Percentiles rank a stretch among this genome's conserved stretches.
phyloP scores from a whole-genome alignment of 148 eudicot species.

The Amaranthus hypochondriacus region DNA sequence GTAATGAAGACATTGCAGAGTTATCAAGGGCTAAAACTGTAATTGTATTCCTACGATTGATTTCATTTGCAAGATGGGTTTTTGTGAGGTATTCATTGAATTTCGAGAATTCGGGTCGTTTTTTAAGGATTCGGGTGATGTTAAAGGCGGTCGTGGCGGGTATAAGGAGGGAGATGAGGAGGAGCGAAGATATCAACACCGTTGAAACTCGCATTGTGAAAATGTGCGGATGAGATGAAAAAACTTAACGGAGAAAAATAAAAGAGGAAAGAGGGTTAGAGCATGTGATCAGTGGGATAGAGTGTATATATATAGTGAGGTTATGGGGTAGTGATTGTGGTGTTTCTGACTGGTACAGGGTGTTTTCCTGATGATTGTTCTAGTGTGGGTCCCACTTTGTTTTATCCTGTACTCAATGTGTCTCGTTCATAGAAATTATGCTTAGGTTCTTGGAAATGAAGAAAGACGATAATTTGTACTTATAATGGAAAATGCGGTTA shows the following conservation, averaged over 20 bases:
- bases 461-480: too few species aligned
- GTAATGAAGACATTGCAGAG: conserved; percentile 56
- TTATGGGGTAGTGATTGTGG: not conserved
- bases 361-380: conserved; percentile 5
- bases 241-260: not conserved
- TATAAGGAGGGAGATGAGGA: conserved; percentile 9
- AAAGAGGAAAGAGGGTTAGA: not conserved
- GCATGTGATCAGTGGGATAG: conserved; percentile 10
- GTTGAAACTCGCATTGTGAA: conserved; percentile 19
- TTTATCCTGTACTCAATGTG: too few species aligned
- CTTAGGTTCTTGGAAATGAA: too few species aligned
- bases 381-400: not conserved
- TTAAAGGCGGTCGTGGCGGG: conserved; percentile 41
- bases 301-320: conserved; percentile 14
- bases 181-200: conserved; percentile 8
- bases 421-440: too few species aligned
- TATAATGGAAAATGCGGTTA: too few species aligned
- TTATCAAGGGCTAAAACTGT: conserved; percentile 77
- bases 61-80: conserved; percentile 74
- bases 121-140: conserved; percentile 57
- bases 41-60: conserved; percentile 67
- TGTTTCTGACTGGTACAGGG: conserved; percentile 12
- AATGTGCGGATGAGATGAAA: not conserved
- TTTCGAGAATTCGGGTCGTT: conserved; percentile 52
- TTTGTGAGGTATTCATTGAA: conserved; percentile 74